Evolutionary conservation across 495 filamentous ascomycete species (phyloP), one percentile per base, ranked within the genome.

Genomic region (Penicilliopsis zonata): DNA sequence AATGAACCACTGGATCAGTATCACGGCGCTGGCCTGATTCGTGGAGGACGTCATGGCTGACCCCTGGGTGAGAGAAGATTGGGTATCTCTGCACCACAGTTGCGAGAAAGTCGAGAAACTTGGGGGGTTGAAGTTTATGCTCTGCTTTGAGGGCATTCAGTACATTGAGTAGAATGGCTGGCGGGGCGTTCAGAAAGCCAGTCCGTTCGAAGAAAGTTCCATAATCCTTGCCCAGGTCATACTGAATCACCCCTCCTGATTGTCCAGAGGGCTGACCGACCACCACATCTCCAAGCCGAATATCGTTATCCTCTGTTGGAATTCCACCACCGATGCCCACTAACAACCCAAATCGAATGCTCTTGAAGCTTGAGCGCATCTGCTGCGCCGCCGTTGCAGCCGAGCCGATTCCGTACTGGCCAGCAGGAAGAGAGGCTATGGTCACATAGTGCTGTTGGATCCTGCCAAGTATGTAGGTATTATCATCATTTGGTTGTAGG

Each of bases 291-390:
- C 58, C 56, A 2, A 63, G 45, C 6, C 52, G 46, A 16, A 60
- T 51, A 39, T 53, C 47, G 9, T 30, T 18, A 3, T 21, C 26
- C 15, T 19, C 35, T 13, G 23, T 35, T 12, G 57, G 57, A 1
- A 52, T 44, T 1, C 53, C 55, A 0, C 51, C 55, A 0, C 55
- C 55, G 25, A 63, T 53, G n/a, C 57, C 57, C 2, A 59, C 53
- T 40, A 59, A 41, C 20, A 62, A 21, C 0, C 34, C 44, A 32
- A 54, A 44, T 13, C 40, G 28, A 13, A 62, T 31, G 6, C 23
- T 14, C 2, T 34, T 28, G 28, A 51, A 58, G 2, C 40, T 47
- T 2, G 28, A 17, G 10, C 28, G 37, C 40, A 56, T 47, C 3
- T 56, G 41, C 10, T 31, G 30, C 1, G 34, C 29, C 2, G 53